Evolutionary conservation across 2,329 filamentous ascomycete genomes (phyloP).

Genomic region (Diaporthe citriasiana): DNA sequence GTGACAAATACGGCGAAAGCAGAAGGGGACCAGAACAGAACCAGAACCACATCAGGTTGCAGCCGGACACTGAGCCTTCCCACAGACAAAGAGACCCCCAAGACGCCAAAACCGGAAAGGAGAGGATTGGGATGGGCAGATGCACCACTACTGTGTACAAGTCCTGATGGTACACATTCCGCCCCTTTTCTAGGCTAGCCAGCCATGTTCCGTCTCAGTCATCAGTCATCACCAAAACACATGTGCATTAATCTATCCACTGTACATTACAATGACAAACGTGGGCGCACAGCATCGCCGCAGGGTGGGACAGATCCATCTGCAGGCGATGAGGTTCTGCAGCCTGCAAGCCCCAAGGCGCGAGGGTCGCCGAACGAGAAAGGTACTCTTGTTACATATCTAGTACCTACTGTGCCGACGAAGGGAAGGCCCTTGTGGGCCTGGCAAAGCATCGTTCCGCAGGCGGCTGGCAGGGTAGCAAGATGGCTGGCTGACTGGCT

Average conservation of each 20-base stretch:
- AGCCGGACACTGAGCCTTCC: not conserved
- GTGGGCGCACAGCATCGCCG: not conserved
- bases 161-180: not conserved
- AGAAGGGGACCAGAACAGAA: not conserved
- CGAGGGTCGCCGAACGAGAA: not conserved
- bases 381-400: too few relatives aligned
- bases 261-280: not conserved
- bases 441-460: not conserved
- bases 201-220: slow-evolving; percentile 6
- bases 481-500: not conserved
- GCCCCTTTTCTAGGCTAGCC: not conserved
- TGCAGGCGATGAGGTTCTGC: not conserved
- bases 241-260: not conserved
- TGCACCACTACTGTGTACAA: not conserved
- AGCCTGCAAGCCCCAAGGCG: not conserved
- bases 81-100: slow-evolving; percentile 7
- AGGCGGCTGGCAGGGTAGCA: not conserved
- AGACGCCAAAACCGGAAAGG: not conserved
- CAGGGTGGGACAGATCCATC: slow-evolving; percentile 11
- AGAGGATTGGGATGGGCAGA: not conserved
- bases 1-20: too few relatives aligned
- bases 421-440: not conserved
- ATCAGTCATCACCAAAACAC: not conserved
- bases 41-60: not conserved
- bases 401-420: too few relatives aligned